phyloP scores from a whole-genome alignment of 2,329 filamentous ascomycete genomes.

The Sporothrix humicola region DNA sequence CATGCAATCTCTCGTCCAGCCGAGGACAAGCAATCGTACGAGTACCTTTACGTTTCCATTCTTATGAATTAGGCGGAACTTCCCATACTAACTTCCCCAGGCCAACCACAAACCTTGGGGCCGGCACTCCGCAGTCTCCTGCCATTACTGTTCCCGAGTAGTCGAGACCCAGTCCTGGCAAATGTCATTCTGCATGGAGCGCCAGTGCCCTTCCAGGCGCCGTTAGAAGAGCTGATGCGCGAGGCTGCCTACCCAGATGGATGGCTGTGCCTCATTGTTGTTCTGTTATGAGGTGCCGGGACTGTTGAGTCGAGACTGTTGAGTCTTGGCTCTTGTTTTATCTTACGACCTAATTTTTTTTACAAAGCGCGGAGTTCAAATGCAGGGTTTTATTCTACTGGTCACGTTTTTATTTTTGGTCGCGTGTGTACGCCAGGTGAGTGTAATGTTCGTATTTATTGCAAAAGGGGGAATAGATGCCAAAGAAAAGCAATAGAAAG shows the following conservation, averaged over 20 bases:
- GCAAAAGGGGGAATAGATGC: neutral
- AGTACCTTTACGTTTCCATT: conserved; percentile 35
- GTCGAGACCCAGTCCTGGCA: conserved; percentile 81
- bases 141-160: conserved; percentile 84
- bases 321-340: neutral
- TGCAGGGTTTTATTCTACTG: too few species aligned
- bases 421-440: neutral
- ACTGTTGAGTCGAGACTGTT: neutral
- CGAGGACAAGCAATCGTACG: conserved; percentile 49
- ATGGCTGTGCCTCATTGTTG: conserved; percentile 82
- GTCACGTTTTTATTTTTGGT: too few species aligned
- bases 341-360: neutral
- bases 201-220: conserved; percentile 77
- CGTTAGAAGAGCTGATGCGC: conserved; percentile 80
- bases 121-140: conserved; percentile 76
- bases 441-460: neutral
- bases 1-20: conserved; percentile 75
- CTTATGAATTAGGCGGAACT: neutral
- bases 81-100: conserved; percentile 15
- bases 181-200: conserved; percentile 86
- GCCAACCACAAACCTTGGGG: conserved; percentile 65
- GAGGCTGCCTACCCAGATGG: conserved; percentile 89
- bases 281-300: conserved; percentile 52
- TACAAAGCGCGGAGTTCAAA: neutral
- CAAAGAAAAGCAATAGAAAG: neutral